Conservation (phyloP, 768 basidiomycete species). For the Mycena metata region DNA sequence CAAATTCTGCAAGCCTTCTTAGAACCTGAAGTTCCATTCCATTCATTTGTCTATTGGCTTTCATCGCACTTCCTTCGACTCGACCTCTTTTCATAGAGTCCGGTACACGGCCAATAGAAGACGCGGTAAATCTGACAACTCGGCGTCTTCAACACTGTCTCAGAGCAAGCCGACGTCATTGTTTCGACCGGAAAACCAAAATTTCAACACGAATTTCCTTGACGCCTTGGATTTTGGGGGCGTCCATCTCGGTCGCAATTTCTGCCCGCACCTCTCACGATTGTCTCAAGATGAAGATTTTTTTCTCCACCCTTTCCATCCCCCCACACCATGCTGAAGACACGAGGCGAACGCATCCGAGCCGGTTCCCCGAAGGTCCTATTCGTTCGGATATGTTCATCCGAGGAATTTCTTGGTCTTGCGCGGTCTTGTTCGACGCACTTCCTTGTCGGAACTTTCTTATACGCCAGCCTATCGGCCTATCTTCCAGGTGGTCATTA, state of each 20-base stretch:
- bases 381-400: slow-evolving; percentile 13
- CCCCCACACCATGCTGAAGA: not conserved
- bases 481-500: slow-evolving; percentile 9
- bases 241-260: slow-evolving; percentile 3
- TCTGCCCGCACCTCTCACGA: slow-evolving; percentile 24
- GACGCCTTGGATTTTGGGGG: not conserved
- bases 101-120: slow-evolving; percentile 2
- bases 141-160: not conserved
- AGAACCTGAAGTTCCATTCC: not conserved
- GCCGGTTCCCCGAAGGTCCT: slow-evolving; percentile 31
- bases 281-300: slow-evolving; percentile 24
- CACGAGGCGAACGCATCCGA: slow-evolving; percentile 34
- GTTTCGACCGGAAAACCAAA: too few relatives aligned
- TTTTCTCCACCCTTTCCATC: slow-evolving; percentile 5
- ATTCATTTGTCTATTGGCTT: slow-evolving; percentile 17
- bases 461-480: slow-evolving; percentile 25
- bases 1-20: not conserved
- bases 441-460: slow-evolving; percentile 6
- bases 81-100: not conserved
- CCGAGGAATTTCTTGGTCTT: too few relatives aligned
- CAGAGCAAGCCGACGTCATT: slow-evolving; percentile 3
- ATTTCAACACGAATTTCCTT: not conserved
- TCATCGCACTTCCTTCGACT: not conserved
- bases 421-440: not conserved
- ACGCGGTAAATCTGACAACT: slow-evolving; percentile 1